Evolutionary conservation across 2,329 filamentous ascomycete species (phyloP).

Genomic region (Cordyceps tenuipes): DNA sequence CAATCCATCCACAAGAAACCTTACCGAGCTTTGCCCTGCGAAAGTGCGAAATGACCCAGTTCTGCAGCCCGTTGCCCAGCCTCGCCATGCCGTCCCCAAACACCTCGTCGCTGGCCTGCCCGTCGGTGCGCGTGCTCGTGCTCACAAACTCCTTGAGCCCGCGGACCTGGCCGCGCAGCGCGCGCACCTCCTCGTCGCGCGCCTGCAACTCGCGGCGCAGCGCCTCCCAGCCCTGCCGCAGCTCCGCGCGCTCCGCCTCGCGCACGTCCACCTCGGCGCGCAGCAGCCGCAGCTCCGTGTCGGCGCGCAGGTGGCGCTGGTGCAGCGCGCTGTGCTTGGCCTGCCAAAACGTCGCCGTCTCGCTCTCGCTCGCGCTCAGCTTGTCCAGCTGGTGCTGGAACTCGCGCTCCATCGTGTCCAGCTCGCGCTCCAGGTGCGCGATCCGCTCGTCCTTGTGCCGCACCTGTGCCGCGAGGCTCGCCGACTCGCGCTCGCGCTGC

Average conservation of each 20-base stretch:
- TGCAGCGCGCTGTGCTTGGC: slow-evolving; percentile 44
- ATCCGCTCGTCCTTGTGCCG: slow-evolving; percentile 45
- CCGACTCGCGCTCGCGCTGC: slow-evolving; percentile 19
- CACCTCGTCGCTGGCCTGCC: slow-evolving; percentile 57
- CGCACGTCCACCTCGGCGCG: slow-evolving; percentile 40
- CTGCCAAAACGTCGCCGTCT: slow-evolving; percentile 51
- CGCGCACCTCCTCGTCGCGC: slow-evolving; percentile 48
- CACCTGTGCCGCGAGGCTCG: slow-evolving; percentile 23
- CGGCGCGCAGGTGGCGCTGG: slow-evolving; percentile 42
- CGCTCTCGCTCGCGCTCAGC: slow-evolving; percentile 45
- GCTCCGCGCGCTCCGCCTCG: slow-evolving; percentile 39
- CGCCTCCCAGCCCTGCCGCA: slow-evolving; percentile 41
- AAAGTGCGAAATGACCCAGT: slow-evolving; percentile 66
- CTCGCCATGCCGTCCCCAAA: slow-evolving; percentile 54
- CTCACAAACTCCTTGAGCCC: slow-evolving; percentile 67
- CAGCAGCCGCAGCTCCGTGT: slow-evolving; percentile 45
- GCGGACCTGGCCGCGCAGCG: slow-evolving; percentile 50
- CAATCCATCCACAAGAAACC: too few species aligned
- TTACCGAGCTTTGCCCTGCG: slow-evolving; percentile 51
- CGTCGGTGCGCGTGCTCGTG: slow-evolving; percentile 52
- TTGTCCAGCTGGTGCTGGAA: slow-evolving; percentile 46
- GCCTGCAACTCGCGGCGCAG: slow-evolving; percentile 36
- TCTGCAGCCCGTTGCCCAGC: slow-evolving; percentile 60
- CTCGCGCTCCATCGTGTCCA: slow-evolving; percentile 43
- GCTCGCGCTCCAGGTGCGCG: slow-evolving; percentile 42